Base-by-base conservation (phyloP, 129 eudicot genomes). In the Dittrichia graveolens region DNA sequence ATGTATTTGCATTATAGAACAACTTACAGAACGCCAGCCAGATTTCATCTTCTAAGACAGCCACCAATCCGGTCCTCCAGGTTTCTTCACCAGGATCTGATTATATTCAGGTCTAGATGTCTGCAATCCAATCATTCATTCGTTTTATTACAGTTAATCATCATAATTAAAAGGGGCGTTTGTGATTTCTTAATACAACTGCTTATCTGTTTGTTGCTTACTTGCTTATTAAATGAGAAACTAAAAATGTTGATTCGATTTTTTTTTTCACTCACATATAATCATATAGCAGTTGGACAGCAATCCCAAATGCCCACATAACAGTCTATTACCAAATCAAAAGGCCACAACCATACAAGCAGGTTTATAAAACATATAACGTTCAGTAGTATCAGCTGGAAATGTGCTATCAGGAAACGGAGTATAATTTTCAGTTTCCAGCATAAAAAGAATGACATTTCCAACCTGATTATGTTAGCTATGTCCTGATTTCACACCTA, bases 61-160 rank as follows among this genome's bases (percentile, higher is more conserved):
- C 92, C 92, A 87, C 92, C 89, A 87, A 69, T 87, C 89, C 53
- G 84, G 84, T 44, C 84, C 84, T 11, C 72, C 84, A 2, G 84
- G 84, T 70, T 80, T 80, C 80, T 80, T 80, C 71, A 80, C 84
- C n/a, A 80, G 73, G 31, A 80, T 80, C 72, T 80, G 84, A 75
- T 80, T 80, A 69, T 80, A 80, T 62, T 80, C 84, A 7, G 84
- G 80, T 61, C 92, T 87, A 7, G 92, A 84, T 41, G 92, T 87
- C 92, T 87, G 92, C 57, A 83, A 63, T 87, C 89, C 50, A 83
- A 63, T 57, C 7, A 50, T 4, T 61, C 75, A 80, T 16, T 58
- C 68, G 31, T 54, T 45, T 60, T 11, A 60, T 60, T 37, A 37
- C 18, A 38, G 45, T 60, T 12, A 5, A 38, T 19, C 3, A 56